Base-by-base conservation (phyloP, 2,329 filamentous ascomycete genomes). In the Colletotrichum sublineola region DNA sequence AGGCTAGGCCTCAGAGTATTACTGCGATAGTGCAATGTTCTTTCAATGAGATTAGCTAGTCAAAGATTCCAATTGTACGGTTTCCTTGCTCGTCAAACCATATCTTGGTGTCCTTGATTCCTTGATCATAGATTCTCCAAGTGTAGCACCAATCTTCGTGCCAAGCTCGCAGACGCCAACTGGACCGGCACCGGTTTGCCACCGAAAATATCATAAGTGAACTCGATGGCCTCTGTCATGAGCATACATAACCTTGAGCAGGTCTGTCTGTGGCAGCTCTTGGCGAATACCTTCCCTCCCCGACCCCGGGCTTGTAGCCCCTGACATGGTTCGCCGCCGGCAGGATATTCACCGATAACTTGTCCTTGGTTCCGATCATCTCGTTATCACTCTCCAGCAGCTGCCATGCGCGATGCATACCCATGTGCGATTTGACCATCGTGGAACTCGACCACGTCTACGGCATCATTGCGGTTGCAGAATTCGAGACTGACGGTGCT, bases 321-420 rank as follows among this genome's bases (percentile, higher is more conserved):
- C 89, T 86, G 33, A 92, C 86, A 24, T 90, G 81, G 69, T 88
- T 87, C 2, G 79, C 81, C 58, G 82, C 81, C 6, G 90, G 90
- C 74, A 90, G 86, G 7, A 83, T 84, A 76, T 92, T 93, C 71
- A 93, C 84, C 0, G 84, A 81, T 7, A 93, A 76, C 79, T 92
- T 92, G 48, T 91, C 90, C 76, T 87, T 84, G 91, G 91, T 93
- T 15, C 90, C 91, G 70, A 92, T 90, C 71, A 93, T 87, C 80
- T 92, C 90, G 0, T 90, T 91, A 77, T 93, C 91, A 74, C 92
- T 88, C 79, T 93, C 91, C 91, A 0, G 89, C 87, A 0, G 90
- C 88, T 87, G 92, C 93, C 88, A 92, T 93, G 18, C 90, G 84
- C 12, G 84, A 88, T 53, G 84, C 86, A 79, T 90, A 93, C 73